Conservation (phyloP, 2,329 filamentous ascomycete genomes). For the Clarireedia monteithiana region DNA sequence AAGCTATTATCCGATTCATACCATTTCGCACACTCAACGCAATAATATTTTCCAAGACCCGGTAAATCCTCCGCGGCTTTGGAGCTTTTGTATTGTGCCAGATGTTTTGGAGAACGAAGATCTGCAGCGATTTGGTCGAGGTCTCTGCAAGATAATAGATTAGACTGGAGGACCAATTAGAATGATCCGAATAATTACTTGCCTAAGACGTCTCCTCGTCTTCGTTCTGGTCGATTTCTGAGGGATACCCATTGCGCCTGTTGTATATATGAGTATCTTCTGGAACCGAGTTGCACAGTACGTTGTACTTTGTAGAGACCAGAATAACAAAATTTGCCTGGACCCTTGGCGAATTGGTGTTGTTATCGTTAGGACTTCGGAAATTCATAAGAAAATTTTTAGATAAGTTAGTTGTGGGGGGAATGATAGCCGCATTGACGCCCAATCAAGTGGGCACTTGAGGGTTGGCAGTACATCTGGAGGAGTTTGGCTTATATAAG, state of each 20-base stretch:
- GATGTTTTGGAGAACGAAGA: slow-evolving; percentile 68
- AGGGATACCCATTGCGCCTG: slow-evolving; percentile 53
- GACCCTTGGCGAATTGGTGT: too few relatives aligned
- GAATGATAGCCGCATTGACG: too few relatives aligned
- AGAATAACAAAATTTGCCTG: neutral
- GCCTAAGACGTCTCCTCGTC: slow-evolving; percentile 66
- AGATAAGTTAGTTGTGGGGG: too few relatives aligned
- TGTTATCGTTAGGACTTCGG: too few relatives aligned
- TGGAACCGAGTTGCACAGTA: neutral
- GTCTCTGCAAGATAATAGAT: slow-evolving; percentile 50
- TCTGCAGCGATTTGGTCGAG: slow-evolving; percentile 89
- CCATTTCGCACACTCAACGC: slow-evolving; percentile 90
- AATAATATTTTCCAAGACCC: slow-evolving; percentile 79
- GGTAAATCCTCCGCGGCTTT: slow-evolving; percentile 84
- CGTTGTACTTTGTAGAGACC: neutral
- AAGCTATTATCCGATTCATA: slow-evolving; percentile 81
- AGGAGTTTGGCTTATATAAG: too few relatives aligned
- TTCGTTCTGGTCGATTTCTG: slow-evolving; percentile 63
- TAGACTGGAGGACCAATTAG: slow-evolving; percentile 1
- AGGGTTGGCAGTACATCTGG: too few relatives aligned
- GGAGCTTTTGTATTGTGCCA: slow-evolving; percentile 67
- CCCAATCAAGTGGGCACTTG: too few relatives aligned
- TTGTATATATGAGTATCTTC: neutral
- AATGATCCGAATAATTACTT: slow-evolving; percentile 9
- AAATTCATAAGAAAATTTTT: too few relatives aligned